These are phyloP conservation scores for Taphrina communis DNA, from an alignment of 1,139 yeast species.

Conservation along the genomic window DNA sequence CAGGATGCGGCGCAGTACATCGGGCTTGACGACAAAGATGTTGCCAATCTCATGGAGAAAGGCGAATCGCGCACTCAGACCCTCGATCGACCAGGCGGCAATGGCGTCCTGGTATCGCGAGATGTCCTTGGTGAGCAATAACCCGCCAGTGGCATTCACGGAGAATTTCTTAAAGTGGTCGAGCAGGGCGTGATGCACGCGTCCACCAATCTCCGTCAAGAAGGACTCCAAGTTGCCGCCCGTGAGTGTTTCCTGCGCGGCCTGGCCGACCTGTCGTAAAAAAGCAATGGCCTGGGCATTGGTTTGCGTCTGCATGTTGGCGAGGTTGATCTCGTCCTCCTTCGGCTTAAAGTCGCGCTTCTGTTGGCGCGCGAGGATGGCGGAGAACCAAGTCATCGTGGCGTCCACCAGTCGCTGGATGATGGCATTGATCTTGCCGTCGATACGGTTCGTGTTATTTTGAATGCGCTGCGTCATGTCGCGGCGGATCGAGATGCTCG, in stretches of 20 bases:
- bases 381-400: constrained; percentile 47
- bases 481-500: constrained; percentile 57
- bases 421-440: constrained; percentile 70
- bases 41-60: constrained; percentile 82
- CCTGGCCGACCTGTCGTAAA: constrained; percentile 52
- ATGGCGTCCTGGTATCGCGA: constrained; percentile 76
- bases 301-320: constrained; percentile 51
- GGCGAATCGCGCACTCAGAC: constrained; percentile 70
- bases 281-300: constrained; percentile 69
- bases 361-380: constrained; percentile 65
- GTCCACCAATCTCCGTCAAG: constrained; percentile 65
- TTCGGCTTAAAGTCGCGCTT: constrained; percentile 65
- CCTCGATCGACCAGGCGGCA: constrained; percentile 71
- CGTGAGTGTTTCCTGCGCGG: constrained; percentile 55
- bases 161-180: constrained; percentile 77
- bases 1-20: constrained; percentile 74
- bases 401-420: constrained; percentile 64
- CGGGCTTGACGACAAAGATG: constrained; percentile 71
- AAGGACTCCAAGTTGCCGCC: constrained; percentile 63
- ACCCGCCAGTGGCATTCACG: constrained; percentile 82
- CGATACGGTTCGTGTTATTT: constrained; percentile 69
- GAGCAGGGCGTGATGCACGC: constrained; percentile 65
- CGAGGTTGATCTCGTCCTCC: constrained; percentile 50
- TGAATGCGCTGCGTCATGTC: constrained; percentile 71
- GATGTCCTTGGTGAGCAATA: constrained; percentile 81